Percentiles rank a stretch among this genome's conserved stretches.
These are phyloP conservation scores for maize (Zea mays) DNA, from an alignment of 176 grass and related monocot genomes.

Conservation along the genomic window Zm-B73-REFERENCE-NAM-5.0 NC_050098.1:74616501-74617000, in stretches of 20 bases:
- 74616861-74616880: background rate
- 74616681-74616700: slow-evolving; percentile 1
- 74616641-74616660: background rate
- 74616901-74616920: background rate
- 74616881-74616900: background rate
- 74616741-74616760: background rate
- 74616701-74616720: background rate
- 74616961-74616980: background rate
- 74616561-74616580: background rate
- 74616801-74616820: background rate
- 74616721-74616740: background rate
- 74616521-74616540: slow-evolving; percentile 1
- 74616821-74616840: background rate
- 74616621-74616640: background rate
- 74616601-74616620: background rate
- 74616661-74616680: slow-evolving; percentile 6
- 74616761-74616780: background rate
- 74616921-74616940: background rate
- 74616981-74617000: background rate
- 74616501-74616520: background rate
- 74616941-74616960: background rate
- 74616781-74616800: background rate
- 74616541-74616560: background rate
- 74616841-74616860: slow-evolving; percentile 5
- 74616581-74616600: background rate